These are phyloP conservation scores for Raffaelea albimanens DNA, from an alignment of 2,329 filamentous ascomycete species.

Conservation along the genomic window DNA sequence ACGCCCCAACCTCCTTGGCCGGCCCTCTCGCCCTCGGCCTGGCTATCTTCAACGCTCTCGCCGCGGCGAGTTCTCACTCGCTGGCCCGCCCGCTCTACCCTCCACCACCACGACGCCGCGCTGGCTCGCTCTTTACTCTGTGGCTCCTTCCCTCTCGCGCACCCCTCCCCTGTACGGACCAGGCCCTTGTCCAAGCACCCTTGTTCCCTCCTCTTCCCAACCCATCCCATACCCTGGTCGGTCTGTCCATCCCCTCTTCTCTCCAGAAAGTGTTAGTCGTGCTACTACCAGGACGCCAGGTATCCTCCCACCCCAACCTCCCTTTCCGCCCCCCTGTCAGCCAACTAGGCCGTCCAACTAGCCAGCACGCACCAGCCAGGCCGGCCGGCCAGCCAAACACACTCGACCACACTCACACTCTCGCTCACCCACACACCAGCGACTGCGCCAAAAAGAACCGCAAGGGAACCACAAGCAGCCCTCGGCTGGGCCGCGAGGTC, in stretches of 20 bases:
- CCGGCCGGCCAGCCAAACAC: background rate
- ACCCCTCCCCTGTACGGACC: slow-evolving; percentile 5
- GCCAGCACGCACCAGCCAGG: too few relatives aligned
- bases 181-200: background rate
- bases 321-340: slow-evolving; percentile 2
- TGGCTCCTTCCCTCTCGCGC: slow-evolving; percentile 2
- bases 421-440: too few relatives aligned
- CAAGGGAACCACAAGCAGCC: too few relatives aligned
- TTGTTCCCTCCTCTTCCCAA: slow-evolving; percentile 1
- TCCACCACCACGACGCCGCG: too few relatives aligned
- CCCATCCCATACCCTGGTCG: background rate
- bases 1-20: background rate
- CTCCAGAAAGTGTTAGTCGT: slow-evolving; percentile 1
- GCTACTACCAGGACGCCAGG: too few relatives aligned
- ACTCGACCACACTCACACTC: too few relatives aligned
- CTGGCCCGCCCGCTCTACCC: slow-evolving; percentile 5
- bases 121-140: slow-evolving; percentile 11
- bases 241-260: background rate
- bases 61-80: slow-evolving; percentile 5
- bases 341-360: slow-evolving; percentile 1
- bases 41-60: slow-evolving; percentile 1
- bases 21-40: background rate
- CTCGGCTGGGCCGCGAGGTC: too few relatives aligned
- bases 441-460: too few relatives aligned
- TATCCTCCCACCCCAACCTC: slow-evolving; percentile 9